phyloP scores from a whole-genome alignment of 2,329 filamentous ascomycete genomes.

The Pseudogymnoascus sp. region DNA sequence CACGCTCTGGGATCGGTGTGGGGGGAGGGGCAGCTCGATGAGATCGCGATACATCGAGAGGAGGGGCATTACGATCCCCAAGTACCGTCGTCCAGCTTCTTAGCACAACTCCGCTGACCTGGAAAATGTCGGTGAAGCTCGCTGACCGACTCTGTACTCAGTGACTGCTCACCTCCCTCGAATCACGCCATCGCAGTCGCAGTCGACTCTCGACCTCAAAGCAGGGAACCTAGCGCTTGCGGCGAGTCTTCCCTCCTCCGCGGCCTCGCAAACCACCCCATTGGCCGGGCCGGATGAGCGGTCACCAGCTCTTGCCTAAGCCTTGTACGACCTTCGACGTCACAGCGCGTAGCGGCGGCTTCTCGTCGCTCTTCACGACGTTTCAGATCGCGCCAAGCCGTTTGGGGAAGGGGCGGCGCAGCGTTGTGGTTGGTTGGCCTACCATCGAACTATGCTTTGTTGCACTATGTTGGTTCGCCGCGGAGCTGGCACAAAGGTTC shows the following conservation, averaged over 20 bases:
- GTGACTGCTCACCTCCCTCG: neutral
- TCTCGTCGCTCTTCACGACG: neutral
- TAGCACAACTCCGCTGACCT: neutral
- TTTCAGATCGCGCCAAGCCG: slow-evolving; percentile 2
- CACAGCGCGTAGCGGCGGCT: neutral
- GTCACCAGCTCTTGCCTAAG: neutral
- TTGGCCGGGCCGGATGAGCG: neutral
- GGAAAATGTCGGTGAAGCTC: neutral
- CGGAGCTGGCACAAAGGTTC: neutral
- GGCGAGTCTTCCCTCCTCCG: slow-evolving; percentile 11
- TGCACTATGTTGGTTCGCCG: slow-evolving; percentile 1
- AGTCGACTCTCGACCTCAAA: neutral
- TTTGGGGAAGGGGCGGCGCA: neutral
- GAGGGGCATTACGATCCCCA: neutral
- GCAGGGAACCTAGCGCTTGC: slow-evolving; percentile 5
- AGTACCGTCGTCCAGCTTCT: neutral
- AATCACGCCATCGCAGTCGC: neutral
- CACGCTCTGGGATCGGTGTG: neutral
- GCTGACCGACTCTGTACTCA: neutral
- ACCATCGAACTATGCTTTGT: neutral
- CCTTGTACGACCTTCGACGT: slow-evolving; percentile 1
- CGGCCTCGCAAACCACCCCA: neutral
- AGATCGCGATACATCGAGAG: neutral
- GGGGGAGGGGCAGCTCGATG: neutral
- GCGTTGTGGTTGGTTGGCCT: neutral